phyloP scores from a whole-genome alignment of 2,329 filamentous ascomycete genomes.

The Tolypocladium paradoxum region DNA sequence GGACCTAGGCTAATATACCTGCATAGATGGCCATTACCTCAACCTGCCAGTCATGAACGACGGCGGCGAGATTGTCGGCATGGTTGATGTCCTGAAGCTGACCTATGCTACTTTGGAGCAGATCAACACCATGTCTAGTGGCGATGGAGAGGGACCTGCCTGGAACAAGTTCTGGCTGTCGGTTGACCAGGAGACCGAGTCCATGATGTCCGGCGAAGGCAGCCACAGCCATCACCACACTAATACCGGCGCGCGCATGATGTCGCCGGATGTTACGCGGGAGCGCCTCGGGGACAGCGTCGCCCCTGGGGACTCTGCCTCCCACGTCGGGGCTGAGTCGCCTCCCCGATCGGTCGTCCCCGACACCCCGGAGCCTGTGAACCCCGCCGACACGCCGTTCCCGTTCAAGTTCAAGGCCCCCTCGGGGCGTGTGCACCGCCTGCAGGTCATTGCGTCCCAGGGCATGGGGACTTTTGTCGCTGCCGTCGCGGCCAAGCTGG shows the following conservation, averaged over 20 bases:
- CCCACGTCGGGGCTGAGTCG: conserved; percentile 75
- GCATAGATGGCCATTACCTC: conserved; percentile 85
- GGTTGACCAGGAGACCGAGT: conserved; percentile 88
- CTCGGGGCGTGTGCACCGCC: conserved; percentile 81
- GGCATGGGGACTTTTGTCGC: conserved; percentile 72
- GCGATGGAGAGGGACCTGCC: conserved; percentile 84
- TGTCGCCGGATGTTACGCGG: conserved; percentile 68
- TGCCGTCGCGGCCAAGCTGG: conserved; percentile 74
- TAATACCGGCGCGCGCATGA: conserved; percentile 57
- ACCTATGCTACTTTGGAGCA: conserved; percentile 97
- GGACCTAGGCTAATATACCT: not conserved
- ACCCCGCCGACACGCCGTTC: conserved; percentile 66
- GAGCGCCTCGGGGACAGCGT: conserved; percentile 72
- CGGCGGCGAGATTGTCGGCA: conserved; percentile 91
- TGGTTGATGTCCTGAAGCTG: conserved; percentile 97
- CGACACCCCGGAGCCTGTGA: conserved; percentile 35
- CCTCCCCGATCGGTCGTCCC: conserved; percentile 56
- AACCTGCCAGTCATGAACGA: conserved; percentile 99
- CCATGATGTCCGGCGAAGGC: conserved; percentile 86
- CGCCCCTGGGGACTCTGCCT: conserved; percentile 87
- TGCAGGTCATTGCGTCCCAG: conserved; percentile 72
- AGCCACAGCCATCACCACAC: conserved; percentile 58
- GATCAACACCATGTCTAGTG: conserved; percentile 87
- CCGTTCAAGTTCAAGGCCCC: conserved; percentile 99
- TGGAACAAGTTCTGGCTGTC: conserved; percentile 99